Evolutionary conservation across 1,139 yeast genomes (phyloP), one percentile per base, ranked within the genome.

Genomic region (Magnusiomyces sp.): DNA sequence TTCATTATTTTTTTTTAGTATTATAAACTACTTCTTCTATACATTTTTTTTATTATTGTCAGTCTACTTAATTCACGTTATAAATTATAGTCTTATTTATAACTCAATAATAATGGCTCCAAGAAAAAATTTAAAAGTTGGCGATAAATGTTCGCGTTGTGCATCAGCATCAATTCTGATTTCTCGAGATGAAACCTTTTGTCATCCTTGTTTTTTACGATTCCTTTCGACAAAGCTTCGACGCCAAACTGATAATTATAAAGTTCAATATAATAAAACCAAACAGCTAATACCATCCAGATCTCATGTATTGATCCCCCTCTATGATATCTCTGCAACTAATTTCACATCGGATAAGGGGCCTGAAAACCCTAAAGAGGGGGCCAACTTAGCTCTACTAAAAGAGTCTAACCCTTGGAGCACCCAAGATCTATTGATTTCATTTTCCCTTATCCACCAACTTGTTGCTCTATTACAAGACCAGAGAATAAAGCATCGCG

Each of bases 371-470:
- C 6, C 49, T 46, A 5, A n/a, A 4, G 32, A 40, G 7, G 40
- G n/a, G 7, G 23, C 16, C 9, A 17, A 38, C 6, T 17, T 9
- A 17, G 19, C 7, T 5, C 7, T 38, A 5, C 13, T 40, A 7
- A 5, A 40, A 7, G 42, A 40, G 13, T 5, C 32, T 23, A 23
- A 17, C 17, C 42, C 42, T 4, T 40, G 11, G 9, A 23, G 4
- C 5, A 6, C 16, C 5, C 20, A n/a, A 5, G 42, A 40, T n/a
- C 20, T 23, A 7, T 2, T 13, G 3, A 10, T 17, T 19, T 41
- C 48, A 40, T 14, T 87, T 40, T 86, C 79, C 0, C 67, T 86
- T 45, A 63, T 85, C 9, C 95, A 87, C 61, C 77, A 86, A 58
- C 62, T 88, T 14, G 70, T 78, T 2, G 76, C 80, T 2, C 69